phyloP scores from a whole-genome alignment of 192 early-diverging fungal species.

The Coemansia sp. region DNA sequence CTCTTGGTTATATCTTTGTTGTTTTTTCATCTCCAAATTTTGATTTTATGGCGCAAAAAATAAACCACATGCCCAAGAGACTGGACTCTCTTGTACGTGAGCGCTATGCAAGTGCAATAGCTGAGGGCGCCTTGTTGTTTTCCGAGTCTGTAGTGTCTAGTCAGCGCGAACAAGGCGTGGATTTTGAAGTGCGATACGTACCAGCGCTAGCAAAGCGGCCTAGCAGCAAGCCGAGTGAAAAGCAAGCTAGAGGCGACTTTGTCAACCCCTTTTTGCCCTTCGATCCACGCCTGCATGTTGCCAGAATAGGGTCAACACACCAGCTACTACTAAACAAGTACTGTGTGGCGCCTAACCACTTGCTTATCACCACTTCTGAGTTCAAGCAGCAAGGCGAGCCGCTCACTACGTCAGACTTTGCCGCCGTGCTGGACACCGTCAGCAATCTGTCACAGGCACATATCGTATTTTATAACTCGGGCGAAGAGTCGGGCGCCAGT shows the following conservation, averaged over 20 bases:
- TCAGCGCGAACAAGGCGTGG: slow-evolving; percentile 32
- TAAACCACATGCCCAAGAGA: slow-evolving; percentile 3
- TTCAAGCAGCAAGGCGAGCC: slow-evolving; percentile 58
- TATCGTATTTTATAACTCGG: slow-evolving; percentile 56
- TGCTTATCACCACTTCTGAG: slow-evolving; percentile 58
- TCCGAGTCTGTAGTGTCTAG: slow-evolving; percentile 36
- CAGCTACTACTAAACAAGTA: slow-evolving; percentile 68
- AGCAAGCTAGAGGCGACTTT: slow-evolving; percentile 26
- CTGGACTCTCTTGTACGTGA: slow-evolving; percentile 32
- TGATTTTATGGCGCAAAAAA: neutral
- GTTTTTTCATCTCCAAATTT: slow-evolving; percentile 2
- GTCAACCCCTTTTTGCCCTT: slow-evolving; percentile 52
- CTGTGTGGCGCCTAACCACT: slow-evolving; percentile 61
- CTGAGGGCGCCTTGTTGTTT: slow-evolving; percentile 47
- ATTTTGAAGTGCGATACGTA: slow-evolving; percentile 47
- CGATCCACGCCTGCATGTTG: slow-evolving; percentile 42
- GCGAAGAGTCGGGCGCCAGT: slow-evolving; percentile 54
- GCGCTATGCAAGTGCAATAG: slow-evolving; percentile 41
- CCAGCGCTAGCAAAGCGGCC: slow-evolving; percentile 52
- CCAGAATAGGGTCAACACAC: slow-evolving; percentile 43
- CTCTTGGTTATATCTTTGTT: neutral
- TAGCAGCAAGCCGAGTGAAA: slow-evolving; percentile 42
- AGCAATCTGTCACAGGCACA: slow-evolving; percentile 24
- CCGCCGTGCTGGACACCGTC: slow-evolving; percentile 25
- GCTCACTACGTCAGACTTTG: slow-evolving; percentile 38